Evolutionary conservation across 176 grass and related monocot species (phyloP), one percentile per base, ranked within the genome.

Genomic region (Themeda triandra): DNA sequence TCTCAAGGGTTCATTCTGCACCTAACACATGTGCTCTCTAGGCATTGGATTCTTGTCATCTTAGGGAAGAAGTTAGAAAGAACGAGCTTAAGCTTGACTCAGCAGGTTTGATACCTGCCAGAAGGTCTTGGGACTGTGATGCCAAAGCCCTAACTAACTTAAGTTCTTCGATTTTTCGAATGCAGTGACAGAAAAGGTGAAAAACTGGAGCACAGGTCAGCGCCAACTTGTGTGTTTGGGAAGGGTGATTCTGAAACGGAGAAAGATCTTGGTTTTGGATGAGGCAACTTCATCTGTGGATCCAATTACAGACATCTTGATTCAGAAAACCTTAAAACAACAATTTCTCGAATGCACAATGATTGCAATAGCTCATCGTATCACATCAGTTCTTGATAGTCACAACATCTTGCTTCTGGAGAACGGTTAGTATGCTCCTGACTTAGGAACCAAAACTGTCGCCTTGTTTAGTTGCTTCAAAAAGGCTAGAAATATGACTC

Each of bases 11-110:
- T 31, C 3, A 13, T 39, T 24, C 2, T 67, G 32, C 45, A 14
- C 40, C 33, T 25, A 82, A 32, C n/a, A 8, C 46, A 15, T 77
- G 9, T 66, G 45, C 63, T 77, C 13, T 66, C 24, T 31, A 95
- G 93, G 90, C 88, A 19, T 84, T 95, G 66, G 86, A 95, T 39
- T 75, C 2, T 15, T 92, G 93, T 86, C 93, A 91, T 66, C 93
- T 92, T 14, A 90, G 93, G 44, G 86, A 90, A 46, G 88, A 95
- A 79, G 72, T 88, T 42, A 75, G 86, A 37, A 88, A 83, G 86
- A 92, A 92, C 5, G 90, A 88, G 73, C 66, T 91, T 66, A 95
- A 92, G 75, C 90, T 95, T 13, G 86, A 92, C 58, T 90, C 86
- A n/a, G 14, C 76, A 91, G 90, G 93, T 92, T 70, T 14, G 46